Evolutionary conservation across 2,329 filamentous ascomycete species (phyloP), one percentile per base, ranked within the genome.

Genomic region (Fusarium torreyae): DNA sequence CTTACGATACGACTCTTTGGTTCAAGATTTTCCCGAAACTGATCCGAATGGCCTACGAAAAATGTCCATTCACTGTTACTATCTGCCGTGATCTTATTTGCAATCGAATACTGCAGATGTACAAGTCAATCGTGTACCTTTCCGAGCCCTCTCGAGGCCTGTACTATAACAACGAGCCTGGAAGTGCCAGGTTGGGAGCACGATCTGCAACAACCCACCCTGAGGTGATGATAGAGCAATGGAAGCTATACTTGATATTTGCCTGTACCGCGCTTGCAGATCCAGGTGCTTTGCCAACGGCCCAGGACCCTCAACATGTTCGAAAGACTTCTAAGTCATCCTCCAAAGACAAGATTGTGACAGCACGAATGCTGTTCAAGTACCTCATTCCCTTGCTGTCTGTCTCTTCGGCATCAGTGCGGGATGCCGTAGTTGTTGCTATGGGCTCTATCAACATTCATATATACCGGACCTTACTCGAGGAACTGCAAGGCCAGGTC

Each of bases 21-120:
- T 97, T 96, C 81, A 99, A 98, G 76, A 91, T 98, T 18, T 99
- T 99, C 75, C 97, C 96, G 5, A 98, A 98, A 75, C 86, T 99
- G 33, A 92, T 99, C 58, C 89, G 94, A 13, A 91, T 97, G 70
- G 94, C 94, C 61, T 97, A 94, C 75, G 93, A 98, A 70, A 92
- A 92, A 62, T 99, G 95, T 74, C 93, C 94, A 0, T 94, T 97
- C 74, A 94, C 95, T 3, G 93, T 98, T 34, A 94, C 93, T 0
- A 88, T 98, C 48, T 94, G 94, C 26, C 89, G 97, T 62, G 95
- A 98, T 75, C 88, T 98, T 60, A 92, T 99, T 43, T 98, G 95
- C 80, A 94, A 95, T 69, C 89, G 96, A 59, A 91, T 98, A 48
- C 85, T 97, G 33, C 94, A 98, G 78, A 97, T 98, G 91, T 95